Conservation (phyloP, 202 grass and related monocot species). For the Dendrocalamus latiflorus region DNA sequence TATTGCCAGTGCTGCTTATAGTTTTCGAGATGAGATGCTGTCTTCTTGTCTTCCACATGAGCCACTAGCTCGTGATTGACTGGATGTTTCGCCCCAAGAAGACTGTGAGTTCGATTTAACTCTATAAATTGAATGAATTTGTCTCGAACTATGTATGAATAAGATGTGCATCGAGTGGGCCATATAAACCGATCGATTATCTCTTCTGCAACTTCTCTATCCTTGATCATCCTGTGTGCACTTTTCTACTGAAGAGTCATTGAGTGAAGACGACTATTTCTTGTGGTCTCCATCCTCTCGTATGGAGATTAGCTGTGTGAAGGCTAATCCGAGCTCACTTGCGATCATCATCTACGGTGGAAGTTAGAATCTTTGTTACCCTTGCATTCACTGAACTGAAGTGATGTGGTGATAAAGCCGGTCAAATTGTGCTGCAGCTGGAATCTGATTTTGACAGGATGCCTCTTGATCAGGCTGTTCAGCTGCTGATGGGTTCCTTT, state of each 20-base stretch:
- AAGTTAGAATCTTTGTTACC: not conserved
- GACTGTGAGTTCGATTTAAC: too few relatives aligned
- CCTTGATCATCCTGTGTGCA: not conserved
- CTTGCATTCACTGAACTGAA: not conserved
- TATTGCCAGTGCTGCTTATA: not conserved
- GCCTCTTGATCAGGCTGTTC: not conserved
- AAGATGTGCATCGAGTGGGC: not conserved
- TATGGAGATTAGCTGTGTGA: not conserved
- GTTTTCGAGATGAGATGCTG: not conserved
- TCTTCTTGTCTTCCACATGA: constrained; percentile 8
- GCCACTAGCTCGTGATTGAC: constrained; percentile 18
- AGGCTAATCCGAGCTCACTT: not conserved
- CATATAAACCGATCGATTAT: not conserved
- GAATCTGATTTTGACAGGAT: not conserved
- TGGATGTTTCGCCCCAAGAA: not conserved
- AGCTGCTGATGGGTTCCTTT: not conserved
- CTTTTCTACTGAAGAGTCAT: not conserved
- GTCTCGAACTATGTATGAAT: not conserved
- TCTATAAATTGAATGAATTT: not conserved
- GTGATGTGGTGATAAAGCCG: not conserved
- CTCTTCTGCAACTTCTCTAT: not conserved
- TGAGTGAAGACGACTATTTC: not conserved
- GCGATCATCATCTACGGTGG: not conserved
- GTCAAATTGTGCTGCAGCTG: not conserved
- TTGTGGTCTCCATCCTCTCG: not conserved